These are phyloP conservation scores for Jatropha podagrica DNA, from an alignment of 441 rosid genomes.

Conservation along the genomic window DNA sequence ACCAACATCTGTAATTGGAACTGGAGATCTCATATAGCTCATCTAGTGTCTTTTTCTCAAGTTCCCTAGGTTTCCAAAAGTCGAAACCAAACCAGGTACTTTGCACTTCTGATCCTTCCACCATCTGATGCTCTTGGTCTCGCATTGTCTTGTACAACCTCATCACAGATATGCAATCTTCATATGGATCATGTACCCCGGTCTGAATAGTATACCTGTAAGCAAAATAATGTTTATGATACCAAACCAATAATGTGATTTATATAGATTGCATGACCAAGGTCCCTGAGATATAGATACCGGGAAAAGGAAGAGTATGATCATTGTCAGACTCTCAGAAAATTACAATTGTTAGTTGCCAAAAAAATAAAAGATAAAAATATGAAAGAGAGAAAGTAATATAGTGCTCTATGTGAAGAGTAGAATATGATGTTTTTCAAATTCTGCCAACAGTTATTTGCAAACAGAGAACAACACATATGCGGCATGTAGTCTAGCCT, in stretches of 20 bases:
- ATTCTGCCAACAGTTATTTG: background rate
- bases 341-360: background rate
- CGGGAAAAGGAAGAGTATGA: background rate
- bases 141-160: slow-evolving; percentile 73
- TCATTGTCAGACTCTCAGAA: background rate
- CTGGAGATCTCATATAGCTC: slow-evolving; percentile 54
- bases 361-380: background rate
- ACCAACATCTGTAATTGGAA: slow-evolving; percentile 65
- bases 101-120: slow-evolving; percentile 24
- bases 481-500: background rate
- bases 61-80: slow-evolving; percentile 45
- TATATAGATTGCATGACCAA: background rate
- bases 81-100: slow-evolving; percentile 30
- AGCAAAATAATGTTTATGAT: slow-evolving; percentile 11
- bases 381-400: background rate
- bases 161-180: slow-evolving; percentile 69
- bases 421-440: background rate
- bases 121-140: slow-evolving; percentile 39
- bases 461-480: background rate
- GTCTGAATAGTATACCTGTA: slow-evolving; percentile 61
- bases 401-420: background rate
- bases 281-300: no score
- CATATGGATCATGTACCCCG: slow-evolving; percentile 57
- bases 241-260: background rate
- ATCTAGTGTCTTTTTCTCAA: slow-evolving; percentile 57